A percentile compares a stretch with the other conserved stretches of the same genome.
phyloP scores from a whole-genome alignment of 179 eudicot genomes.

The Sideroxylon spinosum region DNA sequence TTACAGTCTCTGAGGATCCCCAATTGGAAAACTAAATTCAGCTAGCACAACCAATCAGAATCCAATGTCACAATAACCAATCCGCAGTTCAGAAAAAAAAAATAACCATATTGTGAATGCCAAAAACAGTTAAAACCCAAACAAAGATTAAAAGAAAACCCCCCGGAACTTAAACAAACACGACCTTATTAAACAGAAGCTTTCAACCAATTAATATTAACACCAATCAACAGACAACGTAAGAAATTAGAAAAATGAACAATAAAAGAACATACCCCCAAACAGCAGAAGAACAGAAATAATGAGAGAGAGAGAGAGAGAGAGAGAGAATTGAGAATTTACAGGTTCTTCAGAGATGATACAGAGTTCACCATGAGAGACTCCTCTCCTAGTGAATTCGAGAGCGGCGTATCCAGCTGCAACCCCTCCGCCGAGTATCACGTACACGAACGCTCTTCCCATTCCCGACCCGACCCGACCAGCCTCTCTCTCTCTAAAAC shows the following conservation, averaged over 20 bases:
- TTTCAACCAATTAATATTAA: background rate
- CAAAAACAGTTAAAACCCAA: background rate
- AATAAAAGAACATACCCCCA: background rate
- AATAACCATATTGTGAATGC: background rate
- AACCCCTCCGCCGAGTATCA: conserved; percentile 87
- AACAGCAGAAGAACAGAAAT: background rate
- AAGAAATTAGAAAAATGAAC: background rate
- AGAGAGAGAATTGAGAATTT: conserved; percentile 12
- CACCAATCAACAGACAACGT: too few species aligned
- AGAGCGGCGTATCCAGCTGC: conserved; percentile 95
- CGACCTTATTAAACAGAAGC: background rate
- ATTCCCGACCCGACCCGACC: conserved; percentile 19
- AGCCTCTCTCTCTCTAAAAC: background rate
- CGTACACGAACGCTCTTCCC: conserved; percentile 91
- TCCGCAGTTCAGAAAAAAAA: background rate
- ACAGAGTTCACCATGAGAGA: conserved; percentile 81
- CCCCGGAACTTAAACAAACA: background rate
- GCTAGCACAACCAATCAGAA: background rate
- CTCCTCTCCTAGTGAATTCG: conserved; percentile 60
- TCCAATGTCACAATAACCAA: background rate
- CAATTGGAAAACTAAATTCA: background rate
- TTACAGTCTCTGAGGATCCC: background rate
- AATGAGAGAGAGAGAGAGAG: background rate
- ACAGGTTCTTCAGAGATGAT: conserved; percentile 90
- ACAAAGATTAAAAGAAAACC: background rate